Evolutionary conservation across 1,284 basidiomycete species (phyloP).

Genomic region (Sporisorium reilianum): DNA sequence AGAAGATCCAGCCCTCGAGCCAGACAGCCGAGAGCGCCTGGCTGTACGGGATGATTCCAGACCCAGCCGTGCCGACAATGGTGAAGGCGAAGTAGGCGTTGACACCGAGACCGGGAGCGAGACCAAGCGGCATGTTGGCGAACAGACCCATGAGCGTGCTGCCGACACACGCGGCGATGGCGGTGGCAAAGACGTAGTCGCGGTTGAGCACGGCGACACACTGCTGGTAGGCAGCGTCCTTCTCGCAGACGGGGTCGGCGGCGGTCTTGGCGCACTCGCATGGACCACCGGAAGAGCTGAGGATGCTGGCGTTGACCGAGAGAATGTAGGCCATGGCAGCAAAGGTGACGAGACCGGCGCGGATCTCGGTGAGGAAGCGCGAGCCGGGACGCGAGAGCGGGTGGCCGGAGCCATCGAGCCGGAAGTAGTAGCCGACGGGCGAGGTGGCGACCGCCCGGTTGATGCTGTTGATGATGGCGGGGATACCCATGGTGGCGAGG

Average conservation of each 20-base stretch:
- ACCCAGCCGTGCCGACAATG: constrained; percentile 84
- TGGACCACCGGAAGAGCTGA: constrained; percentile 82
- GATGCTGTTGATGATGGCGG: constrained; percentile 43
- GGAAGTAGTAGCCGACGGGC: constrained; percentile 82
- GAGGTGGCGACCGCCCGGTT: constrained; percentile 76
- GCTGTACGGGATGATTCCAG: constrained; percentile 80
- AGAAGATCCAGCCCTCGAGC: constrained; percentile 81
- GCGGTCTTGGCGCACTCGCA: constrained; percentile 76
- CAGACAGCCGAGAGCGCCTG: constrained; percentile 88
- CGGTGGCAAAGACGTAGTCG: constrained; percentile 74
- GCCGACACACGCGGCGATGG: constrained; percentile 80
- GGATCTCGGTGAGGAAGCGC: constrained; percentile 73
- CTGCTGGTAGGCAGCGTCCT: constrained; percentile 75
- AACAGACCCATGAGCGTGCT: constrained; percentile 84
- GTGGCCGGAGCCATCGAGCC: constrained; percentile 84
- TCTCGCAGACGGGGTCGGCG: constrained; percentile 70
- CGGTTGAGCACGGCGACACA: constrained; percentile 51
- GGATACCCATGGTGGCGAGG: constrained; percentile 26
- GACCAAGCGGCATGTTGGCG: constrained; percentile 85
- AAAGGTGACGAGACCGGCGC: constrained; percentile 66
- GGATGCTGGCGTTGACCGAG: constrained; percentile 76
- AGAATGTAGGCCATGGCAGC: constrained; percentile 72
- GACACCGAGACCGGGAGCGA: constrained; percentile 72
- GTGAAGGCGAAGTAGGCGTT: constrained; percentile 93
- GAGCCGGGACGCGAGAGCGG: constrained; percentile 80